Evolutionary conservation across 768 basidiomycete species (phyloP).

Genomic region (Termitomyces sp.): DNA sequence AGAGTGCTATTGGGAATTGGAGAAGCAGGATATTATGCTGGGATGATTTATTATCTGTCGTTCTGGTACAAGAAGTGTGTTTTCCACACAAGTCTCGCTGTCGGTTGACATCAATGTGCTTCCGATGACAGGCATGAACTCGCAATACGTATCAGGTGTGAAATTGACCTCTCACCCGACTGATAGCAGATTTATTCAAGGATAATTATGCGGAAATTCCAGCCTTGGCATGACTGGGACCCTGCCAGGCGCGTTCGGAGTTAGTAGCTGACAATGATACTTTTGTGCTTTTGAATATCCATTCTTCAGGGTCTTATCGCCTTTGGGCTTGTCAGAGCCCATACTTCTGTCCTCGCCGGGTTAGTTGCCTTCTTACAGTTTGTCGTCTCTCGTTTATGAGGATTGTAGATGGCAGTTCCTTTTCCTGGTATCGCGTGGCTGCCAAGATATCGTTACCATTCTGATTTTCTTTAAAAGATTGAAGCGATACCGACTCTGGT

Average conservation of each 20-base stretch:
- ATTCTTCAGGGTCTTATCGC: conserved; percentile 42
- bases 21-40: conserved; percentile 55
- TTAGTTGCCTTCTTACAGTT: conserved; percentile 14
- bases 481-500: conserved; percentile 51
- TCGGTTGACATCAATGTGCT: background rate
- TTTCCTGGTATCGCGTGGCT: conserved; percentile 34
- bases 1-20: conserved; percentile 55
- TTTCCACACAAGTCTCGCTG: background rate
- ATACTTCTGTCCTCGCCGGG: conserved; percentile 38
- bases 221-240: conserved; percentile 57
- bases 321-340: conserved; percentile 48
- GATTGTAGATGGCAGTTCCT: conserved; percentile 50
- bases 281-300: background rate
- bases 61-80: conserved; percentile 48
- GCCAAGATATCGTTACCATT: background rate
- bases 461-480: conserved; percentile 25
- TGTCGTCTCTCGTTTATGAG: conserved; percentile 4
- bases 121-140: conserved; percentile 34
- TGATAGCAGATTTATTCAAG: background rate
- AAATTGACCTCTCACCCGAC: background rate
- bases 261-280: conserved; percentile 12
- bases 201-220: background rate
- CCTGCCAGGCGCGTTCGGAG: conserved; percentile 49
- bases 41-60: conserved; percentile 56
- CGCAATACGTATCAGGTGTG: conserved; percentile 42